phyloP scores from a whole-genome alignment of 805 yeast genomes.

The Zygosaccharomyces bailii region DNA sequence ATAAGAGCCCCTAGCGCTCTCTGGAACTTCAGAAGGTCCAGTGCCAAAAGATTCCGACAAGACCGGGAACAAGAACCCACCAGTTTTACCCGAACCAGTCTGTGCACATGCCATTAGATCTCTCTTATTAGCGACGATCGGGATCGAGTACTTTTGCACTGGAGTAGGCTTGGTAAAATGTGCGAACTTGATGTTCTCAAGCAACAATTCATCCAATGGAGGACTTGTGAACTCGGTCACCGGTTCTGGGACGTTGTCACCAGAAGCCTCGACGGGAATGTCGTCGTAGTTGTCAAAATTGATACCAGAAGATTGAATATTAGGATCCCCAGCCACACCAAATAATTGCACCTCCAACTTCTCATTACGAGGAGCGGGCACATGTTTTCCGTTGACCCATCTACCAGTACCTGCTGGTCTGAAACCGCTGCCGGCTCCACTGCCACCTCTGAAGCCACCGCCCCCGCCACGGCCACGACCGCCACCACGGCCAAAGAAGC shows the following conservation, averaged over 20 bases:
- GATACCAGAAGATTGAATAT: conserved; percentile 90
- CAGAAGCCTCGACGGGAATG: conserved; percentile 97
- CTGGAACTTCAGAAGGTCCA: conserved; percentile 73
- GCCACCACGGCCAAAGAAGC: conserved; percentile 35
- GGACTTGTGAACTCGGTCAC: conserved; percentile 84
- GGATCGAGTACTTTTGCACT: conserved; percentile 90
- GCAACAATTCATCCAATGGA: conserved; percentile 80
- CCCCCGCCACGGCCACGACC: conserved; percentile 32
- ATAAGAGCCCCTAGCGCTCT: conserved; percentile 37
- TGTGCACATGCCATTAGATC: conserved; percentile 98
- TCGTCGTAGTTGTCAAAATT: conserved; percentile 98
- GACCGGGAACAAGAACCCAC: conserved; percentile 98
- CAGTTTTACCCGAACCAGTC: conserved; percentile 99
- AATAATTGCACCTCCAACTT: conserved; percentile 74
- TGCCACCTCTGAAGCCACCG: conserved; percentile 38
- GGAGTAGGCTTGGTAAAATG: conserved; percentile 96
- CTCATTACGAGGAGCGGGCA: conserved; percentile 72
- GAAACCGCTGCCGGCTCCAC: conserved; percentile 28
- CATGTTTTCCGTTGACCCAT: conserved; percentile 84
- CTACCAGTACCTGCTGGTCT: conserved; percentile 60
- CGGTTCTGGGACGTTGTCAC: conserved; percentile 92
- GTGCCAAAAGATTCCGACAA: conserved; percentile 81
- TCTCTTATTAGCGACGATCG: conserved; percentile 83
- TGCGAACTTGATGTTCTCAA: conserved; percentile 82
- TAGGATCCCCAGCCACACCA: conserved; percentile 66